A percentile compares a stretch with the other conserved stretches of the same genome.
These are phyloP conservation scores for Pythium diclinum DNA, from an alignment of 352 stramenopile species.

Conservation along the genomic window DNA sequence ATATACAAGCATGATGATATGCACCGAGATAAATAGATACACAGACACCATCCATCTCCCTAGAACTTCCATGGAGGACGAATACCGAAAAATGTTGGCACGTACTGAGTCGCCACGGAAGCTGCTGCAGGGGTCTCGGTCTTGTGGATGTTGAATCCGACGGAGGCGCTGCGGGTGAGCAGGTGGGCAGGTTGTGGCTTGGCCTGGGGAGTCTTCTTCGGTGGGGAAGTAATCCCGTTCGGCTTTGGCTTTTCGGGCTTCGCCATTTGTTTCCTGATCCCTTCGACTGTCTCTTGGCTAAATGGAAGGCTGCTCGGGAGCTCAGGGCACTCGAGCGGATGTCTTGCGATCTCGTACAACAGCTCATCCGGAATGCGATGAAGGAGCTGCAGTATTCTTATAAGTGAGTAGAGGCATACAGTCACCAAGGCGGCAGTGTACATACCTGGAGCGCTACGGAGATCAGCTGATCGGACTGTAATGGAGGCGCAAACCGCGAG, in stretches of 20 bases:
- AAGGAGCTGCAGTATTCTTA: constrained; percentile 42
- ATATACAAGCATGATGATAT: not conserved
- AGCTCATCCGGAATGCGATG: constrained; percentile 85
- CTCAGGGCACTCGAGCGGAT: constrained; percentile 77
- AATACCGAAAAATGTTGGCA: constrained; percentile 15
- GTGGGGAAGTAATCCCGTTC: not conserved
- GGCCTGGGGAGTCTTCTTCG: not conserved
- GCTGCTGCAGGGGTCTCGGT: not conserved
- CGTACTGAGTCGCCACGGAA: constrained; percentile 5
- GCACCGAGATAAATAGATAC: constrained; percentile 13
- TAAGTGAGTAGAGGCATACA: not conserved
- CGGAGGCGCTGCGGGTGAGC: constrained; percentile 9
- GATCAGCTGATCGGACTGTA: constrained; percentile 83
- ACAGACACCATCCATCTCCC: not conserved
- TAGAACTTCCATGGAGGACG: constrained; percentile 28
- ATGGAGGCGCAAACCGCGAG: constrained; percentile 68
- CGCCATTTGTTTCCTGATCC: constrained; percentile 35
- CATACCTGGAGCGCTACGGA: constrained; percentile 68
- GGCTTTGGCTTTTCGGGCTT: constrained; percentile 5
- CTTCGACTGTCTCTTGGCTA: constrained; percentile 44
- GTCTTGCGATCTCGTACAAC: constrained; percentile 80
- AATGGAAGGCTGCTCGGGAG: constrained; percentile 51
- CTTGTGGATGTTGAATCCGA: not conserved
- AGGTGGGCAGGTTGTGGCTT: not conserved
- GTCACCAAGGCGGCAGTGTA: too few species aligned